phyloP scores from a whole-genome alignment of 2,329 filamentous ascomycete genomes.

The Venturia effusa region DNA sequence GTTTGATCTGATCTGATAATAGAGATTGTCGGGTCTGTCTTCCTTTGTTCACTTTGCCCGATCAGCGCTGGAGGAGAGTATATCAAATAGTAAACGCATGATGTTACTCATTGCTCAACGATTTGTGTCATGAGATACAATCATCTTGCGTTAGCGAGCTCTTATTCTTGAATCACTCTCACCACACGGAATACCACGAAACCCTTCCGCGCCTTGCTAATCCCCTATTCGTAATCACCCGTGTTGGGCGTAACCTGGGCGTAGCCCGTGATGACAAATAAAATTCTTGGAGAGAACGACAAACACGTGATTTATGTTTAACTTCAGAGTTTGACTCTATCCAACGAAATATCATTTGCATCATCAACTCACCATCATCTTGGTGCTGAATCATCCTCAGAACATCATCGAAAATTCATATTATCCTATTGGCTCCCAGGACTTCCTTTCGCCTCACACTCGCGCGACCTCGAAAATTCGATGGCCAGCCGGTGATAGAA shows the following conservation, averaged over 20 bases:
- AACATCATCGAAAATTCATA: neutral
- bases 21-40: neutral
- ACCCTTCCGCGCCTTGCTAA: neutral
- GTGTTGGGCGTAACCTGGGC: neutral
- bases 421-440: too few species aligned
- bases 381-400: neutral
- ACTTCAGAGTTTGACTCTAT: neutral
- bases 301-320: neutral
- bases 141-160: neutral
- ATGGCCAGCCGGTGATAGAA: neutral
- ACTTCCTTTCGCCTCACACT: neutral
- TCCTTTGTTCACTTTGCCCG: neutral
- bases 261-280: neutral
- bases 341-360: neutral
- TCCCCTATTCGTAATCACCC: neutral
- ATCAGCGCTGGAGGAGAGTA: neutral
- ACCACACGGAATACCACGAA: too few species aligned
- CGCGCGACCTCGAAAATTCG: neutral
- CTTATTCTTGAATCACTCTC: neutral
- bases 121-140: neutral
- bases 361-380: neutral
- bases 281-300: too few species aligned
- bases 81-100: slow-evolving; percentile 2
- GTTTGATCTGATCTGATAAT: neutral
- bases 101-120: neutral